Conservation (phyloP, 2,329 filamentous ascomycete genomes). For the Zopfia rhizophila region DNA sequence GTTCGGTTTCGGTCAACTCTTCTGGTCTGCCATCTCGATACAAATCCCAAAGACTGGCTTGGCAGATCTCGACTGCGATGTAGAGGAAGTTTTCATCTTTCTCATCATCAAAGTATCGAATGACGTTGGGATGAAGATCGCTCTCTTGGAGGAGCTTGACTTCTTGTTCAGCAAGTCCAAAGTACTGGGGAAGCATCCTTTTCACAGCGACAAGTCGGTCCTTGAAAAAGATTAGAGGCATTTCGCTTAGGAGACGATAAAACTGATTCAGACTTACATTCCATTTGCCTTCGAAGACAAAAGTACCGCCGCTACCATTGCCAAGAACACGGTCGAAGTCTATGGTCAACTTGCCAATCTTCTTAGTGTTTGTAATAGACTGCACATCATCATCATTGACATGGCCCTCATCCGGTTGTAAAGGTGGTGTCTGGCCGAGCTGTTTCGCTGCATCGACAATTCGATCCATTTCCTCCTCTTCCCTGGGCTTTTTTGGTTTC, state of each 20-base stretch:
- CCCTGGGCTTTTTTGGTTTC: slow-evolving; percentile 53
- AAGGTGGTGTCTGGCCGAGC: slow-evolving; percentile 40
- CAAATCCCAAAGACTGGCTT: slow-evolving; percentile 91
- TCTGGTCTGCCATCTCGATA: slow-evolving; percentile 71
- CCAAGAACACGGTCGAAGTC: slow-evolving; percentile 70
- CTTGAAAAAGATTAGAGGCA: slow-evolving; percentile 31
- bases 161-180: slow-evolving; percentile 93
- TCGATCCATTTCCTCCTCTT: slow-evolving; percentile 50
- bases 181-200: slow-evolving; percentile 95
- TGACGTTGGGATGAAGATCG: slow-evolving; percentile 95
- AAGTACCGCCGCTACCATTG: slow-evolving; percentile 93
- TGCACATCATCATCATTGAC: slow-evolving; percentile 57
- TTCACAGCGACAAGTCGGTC: slow-evolving; percentile 95
- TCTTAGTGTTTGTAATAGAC: slow-evolving; percentile 61
- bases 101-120: slow-evolving; percentile 94
- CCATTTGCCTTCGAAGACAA: slow-evolving; percentile 94
- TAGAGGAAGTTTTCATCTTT: slow-evolving; percentile 91
- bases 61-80: slow-evolving; percentile 93
- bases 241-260: neutral
- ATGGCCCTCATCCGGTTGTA: slow-evolving; percentile 53
- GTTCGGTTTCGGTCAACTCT: slow-evolving; percentile 68
- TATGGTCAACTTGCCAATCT: slow-evolving; percentile 70
- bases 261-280: slow-evolving; percentile 60
- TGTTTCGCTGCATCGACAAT: slow-evolving; percentile 54
- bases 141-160: slow-evolving; percentile 90